These are phyloP conservation scores for Thalia dealbata DNA, from an alignment of 176 grass and related monocot genomes.

Conservation along the genomic window DNA sequence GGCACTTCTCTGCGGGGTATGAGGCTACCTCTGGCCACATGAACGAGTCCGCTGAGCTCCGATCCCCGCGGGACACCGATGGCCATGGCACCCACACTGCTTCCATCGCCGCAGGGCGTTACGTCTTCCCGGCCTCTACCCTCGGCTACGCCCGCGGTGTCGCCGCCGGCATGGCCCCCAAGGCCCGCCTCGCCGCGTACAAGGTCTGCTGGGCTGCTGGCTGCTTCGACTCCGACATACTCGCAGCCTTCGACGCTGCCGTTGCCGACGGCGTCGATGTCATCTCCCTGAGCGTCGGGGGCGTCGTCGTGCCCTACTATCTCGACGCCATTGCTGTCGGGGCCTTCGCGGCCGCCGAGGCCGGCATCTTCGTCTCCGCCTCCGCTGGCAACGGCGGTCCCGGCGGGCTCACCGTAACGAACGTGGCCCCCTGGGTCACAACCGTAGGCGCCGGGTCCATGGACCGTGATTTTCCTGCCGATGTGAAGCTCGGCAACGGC, in stretches of 20 bases:
- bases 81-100: slow-evolving; percentile 85
- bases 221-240: slow-evolving; percentile 96
- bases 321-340: slow-evolving; percentile 87
- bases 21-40: slow-evolving; percentile 78
- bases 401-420: slow-evolving; percentile 71
- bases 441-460: slow-evolving; percentile 89
- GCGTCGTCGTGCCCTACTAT: slow-evolving; percentile 79
- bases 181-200: slow-evolving; percentile 76
- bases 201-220: slow-evolving; percentile 82
- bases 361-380: slow-evolving; percentile 78
- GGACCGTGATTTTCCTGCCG: slow-evolving; percentile 86
- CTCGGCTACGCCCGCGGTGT: slow-evolving; percentile 84
- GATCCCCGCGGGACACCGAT: slow-evolving; percentile 70
- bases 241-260: slow-evolving; percentile 81
- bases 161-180: slow-evolving; percentile 90
- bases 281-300: slow-evolving; percentile 77
- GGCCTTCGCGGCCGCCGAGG: slow-evolving; percentile 71
- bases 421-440: slow-evolving; percentile 82
- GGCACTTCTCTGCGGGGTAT: slow-evolving; percentile 66
- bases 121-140: slow-evolving; percentile 89
- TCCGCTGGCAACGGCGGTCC: slow-evolving; percentile 85
- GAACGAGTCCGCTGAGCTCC: slow-evolving; percentile 74
- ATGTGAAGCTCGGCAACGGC: slow-evolving; percentile 61
- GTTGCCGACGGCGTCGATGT: slow-evolving; percentile 73
- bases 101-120: slow-evolving; percentile 74